These are phyloP conservation scores for Mallotus japonicus DNA, from an alignment of 441 rosid genomes.

Conservation along the genomic window DNA sequence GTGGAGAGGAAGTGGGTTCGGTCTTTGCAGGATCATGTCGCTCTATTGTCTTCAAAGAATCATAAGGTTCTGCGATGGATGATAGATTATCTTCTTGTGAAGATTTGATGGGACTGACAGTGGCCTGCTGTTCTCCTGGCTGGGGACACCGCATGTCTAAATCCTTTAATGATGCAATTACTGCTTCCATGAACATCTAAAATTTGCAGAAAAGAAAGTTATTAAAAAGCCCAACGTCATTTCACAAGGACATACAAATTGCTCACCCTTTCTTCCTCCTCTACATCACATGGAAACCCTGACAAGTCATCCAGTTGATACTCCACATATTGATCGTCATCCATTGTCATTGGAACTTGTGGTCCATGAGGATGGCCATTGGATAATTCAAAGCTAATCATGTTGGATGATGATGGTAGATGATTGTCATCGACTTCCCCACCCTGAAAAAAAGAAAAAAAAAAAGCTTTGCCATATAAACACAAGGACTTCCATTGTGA, in stretches of 20 bases:
- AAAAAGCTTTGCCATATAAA: neutral
- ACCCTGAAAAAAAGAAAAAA: constrained; percentile 43
- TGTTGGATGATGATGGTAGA: constrained; percentile 57
- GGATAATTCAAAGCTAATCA: constrained; percentile 82
- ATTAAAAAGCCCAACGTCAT: neutral
- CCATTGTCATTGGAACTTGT: constrained; percentile 50
- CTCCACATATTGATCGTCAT: constrained; percentile 72
- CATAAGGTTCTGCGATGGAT: constrained; percentile 24
- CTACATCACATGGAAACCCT: constrained; percentile 68
- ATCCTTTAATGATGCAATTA: constrained; percentile 72
- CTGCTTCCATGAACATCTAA: constrained; percentile 96
- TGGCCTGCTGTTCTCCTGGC: constrained; percentile 36
- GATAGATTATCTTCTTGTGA: constrained; percentile 32
- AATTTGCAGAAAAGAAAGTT: constrained; percentile 5
- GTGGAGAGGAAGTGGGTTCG: constrained; percentile 29
- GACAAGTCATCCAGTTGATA: constrained; percentile 69
- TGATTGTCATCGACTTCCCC: constrained; percentile 38
- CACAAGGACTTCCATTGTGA: neutral
- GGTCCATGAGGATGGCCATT: constrained; percentile 60
- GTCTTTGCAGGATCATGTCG: constrained; percentile 30
- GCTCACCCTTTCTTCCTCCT: constrained; percentile 91
- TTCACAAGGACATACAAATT: neutral
- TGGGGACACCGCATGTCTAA: constrained; percentile 43
- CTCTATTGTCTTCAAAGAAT: constrained; percentile 24
- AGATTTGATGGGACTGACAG: constrained; percentile 28